A percentile compares a stretch with the other conserved stretches of the same genome.
Conservation (phyloP, 106 monocot species). For the Dendrobium chrysotoxum region DNA sequence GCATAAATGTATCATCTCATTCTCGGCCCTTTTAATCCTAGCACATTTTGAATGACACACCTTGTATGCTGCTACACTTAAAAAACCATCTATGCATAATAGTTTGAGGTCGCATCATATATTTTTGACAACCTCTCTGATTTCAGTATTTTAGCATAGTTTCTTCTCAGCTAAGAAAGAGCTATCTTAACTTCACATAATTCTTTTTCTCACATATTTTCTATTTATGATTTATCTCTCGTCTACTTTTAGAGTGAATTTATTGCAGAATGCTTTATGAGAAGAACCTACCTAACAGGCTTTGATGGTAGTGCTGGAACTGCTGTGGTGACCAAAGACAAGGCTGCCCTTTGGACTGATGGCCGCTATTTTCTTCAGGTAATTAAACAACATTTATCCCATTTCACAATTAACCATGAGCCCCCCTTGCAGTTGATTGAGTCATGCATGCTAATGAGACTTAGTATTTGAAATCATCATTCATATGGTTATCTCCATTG, state of each 20-base stretch:
- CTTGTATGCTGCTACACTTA: not conserved
- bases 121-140: not conserved
- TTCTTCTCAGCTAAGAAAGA: not conserved
- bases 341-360: conserved; percentile 87
- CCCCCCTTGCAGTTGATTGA: not conserved
- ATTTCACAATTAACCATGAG: not conserved
- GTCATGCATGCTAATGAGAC: not conserved
- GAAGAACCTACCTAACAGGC: conserved; percentile 64
- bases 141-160: not conserved
- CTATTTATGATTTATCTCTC: not conserved
- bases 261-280: conserved; percentile 77
- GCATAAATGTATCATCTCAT: not conserved
- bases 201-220: not conserved
- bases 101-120: not conserved
- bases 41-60: not conserved
- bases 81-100: not conserved
- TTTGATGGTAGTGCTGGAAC: conserved; percentile 96
- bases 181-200: not conserved
- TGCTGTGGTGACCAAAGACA: conserved; percentile 80
- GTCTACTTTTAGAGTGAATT: conserved; percentile 61
- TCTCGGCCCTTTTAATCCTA: not conserved
- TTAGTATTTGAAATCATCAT: not conserved
- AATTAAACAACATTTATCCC: not conserved
- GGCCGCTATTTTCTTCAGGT: conserved; percentile 97
- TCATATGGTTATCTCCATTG: not conserved